Evolutionary conservation across 2,329 filamentous ascomycete species (phyloP), one percentile per base, ranked within the genome.

Genomic region (Epichloe sibirici): DNA sequence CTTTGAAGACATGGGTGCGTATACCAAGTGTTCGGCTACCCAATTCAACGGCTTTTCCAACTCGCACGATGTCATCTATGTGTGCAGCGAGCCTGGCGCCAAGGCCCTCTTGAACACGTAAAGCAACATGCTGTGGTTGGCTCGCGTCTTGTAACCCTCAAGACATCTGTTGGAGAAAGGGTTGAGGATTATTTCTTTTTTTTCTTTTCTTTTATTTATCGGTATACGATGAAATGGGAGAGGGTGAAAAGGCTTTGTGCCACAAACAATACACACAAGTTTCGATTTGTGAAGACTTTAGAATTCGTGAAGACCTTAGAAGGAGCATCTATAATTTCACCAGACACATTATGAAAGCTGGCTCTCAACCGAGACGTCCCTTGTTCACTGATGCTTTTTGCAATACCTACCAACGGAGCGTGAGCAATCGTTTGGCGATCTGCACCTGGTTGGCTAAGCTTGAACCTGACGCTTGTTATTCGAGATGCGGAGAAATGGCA

Each of bases 1-100:
- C 74, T 98, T 98, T 70, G 89, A 96, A 73, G 83, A 95, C 56
- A 98, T 98, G 93, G 93, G 93, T 52, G 91, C 93, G 25, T 98
- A 98, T 71, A 97, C 93, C 61, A 95, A 90, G 77, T 97, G 91
- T 77, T 96, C 90, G 55, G 91, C 93, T 57, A 98, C 93, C 53
- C 84, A 86, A 65, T 98, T 98, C 83, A 98, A 98, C 62, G 93
- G 93, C 57, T 98, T 97, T 72, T 87, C 84, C 51, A 88, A 97
- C 70, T 78, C 83, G 61, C 93, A 98, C 69, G 87, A 95, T 63
- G 86, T 94, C 57, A 83, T 97, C 58, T 97, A 97, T 66, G 86
- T 97, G 61, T 95, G 86, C 68, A 96, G 90, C 70, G 93, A 98
- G 79, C 79, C 86, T 21, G 91, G 88, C 46, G 93, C 90, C 31